Base-by-base conservation (phyloP, 176 grass and related monocot genomes). In the Puccinellia tenuiflora region DNA sequence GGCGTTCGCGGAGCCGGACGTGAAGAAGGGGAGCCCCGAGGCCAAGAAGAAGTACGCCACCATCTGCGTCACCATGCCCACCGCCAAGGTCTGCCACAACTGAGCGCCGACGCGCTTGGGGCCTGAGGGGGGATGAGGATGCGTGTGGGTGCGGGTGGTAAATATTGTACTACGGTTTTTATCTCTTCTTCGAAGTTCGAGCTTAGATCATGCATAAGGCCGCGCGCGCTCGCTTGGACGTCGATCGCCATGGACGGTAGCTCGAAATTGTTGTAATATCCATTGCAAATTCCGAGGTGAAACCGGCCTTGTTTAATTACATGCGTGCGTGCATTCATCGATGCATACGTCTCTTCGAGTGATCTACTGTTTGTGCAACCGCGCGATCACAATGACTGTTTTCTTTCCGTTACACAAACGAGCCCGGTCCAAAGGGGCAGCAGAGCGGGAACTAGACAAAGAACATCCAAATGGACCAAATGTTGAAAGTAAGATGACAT, bases 21-120 rank as follows among this genome's bases (percentile, higher is more conserved):
- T 88, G 20, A 92, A 92, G 79, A 68, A 51, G 0, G 92, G 93
- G 5, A 84, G 2, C 54, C 52, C 88, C 4, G 90, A 92, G 80
- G 93, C 85, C 50, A 95, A 88, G 88, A 92, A 92, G 81, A 79
- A 90, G 73, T 95, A 90, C 84, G 90, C 86, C 40, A n/a, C 90
- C 40, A 34, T 92, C 88, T 92, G 93, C 88, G 79, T 95, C 83
- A 95, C 90, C 85, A 88, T 95, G 93, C 88, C 90, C 73, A 90
- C 83, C 61, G 93, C 93, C 85, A 95, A 79, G 90, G 31, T 95
- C 84, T 95, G 83, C 85, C 85, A 79, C 88, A 90, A 86, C 81
- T 95, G 77, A 92, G 60, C 15, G 26, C 60, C 59, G 7, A 7
- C 59, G 26, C 21, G 53, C 53, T 13, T 2, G 34, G 28, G 18